Base-by-base conservation (phyloP, 129 eudicot genomes). In the Artemisia tridentata region DNA sequence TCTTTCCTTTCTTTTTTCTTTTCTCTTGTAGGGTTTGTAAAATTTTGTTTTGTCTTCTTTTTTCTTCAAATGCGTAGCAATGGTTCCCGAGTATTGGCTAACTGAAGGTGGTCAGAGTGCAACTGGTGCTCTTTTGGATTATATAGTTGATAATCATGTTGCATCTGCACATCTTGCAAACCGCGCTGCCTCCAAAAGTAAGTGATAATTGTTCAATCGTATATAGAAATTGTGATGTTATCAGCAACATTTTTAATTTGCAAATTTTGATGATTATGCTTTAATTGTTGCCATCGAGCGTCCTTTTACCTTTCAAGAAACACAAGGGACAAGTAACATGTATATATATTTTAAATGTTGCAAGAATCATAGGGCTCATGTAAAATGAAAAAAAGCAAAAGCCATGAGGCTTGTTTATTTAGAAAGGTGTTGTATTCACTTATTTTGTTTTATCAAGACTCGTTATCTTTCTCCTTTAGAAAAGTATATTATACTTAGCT, bases 81-180 rank as follows among this genome's bases (percentile, higher is more conserved):
- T 92, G 98, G 87, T 92, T 72, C 98, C 98, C 21, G 88, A 89
- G 79, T 84, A 75, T 53, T 92, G 98, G 98, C 90, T 92, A n/a
- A 89, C 98, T 20, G 98, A 92, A 88, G 98, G 98, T 41, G 98
- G 98, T 41, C 98, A 92, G 82, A 92, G 98, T 83, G 98, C 98
- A 4, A 92, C 96, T 29, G 98, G 98, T 59, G 91, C 95, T 49
- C 81, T 89, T 67, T 82, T 92, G 72, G 98, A 89, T 80, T 63
- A 89, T 77, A 75, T 92, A 45, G 78, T 92, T 45, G 96, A 89
- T 71, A 89, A 82, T 75, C 99, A 95, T 60, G 89, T 82, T 69
- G 96, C 96, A 34, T 95, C 97, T 67, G 87, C 96, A 75, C 89
- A 76, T 68, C 89, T 95, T 47, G 97, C 97, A 63, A 86, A 90